Conservation (phyloP, 208 protist genomes). For the Leishmania amazonensis region DNA sequence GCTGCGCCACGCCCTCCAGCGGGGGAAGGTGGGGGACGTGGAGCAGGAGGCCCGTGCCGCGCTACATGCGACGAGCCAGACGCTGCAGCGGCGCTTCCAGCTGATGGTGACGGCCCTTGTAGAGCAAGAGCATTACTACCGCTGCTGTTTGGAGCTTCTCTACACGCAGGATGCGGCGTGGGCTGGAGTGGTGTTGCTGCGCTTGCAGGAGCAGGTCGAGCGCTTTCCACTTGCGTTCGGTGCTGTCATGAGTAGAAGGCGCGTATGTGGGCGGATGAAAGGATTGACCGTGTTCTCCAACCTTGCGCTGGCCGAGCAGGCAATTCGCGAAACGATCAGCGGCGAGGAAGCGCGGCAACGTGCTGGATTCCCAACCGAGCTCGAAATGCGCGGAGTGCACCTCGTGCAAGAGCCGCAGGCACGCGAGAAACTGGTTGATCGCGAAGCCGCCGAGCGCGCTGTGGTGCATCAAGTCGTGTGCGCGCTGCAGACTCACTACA, state of each 20-base stretch:
- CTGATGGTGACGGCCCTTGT: slow-evolving; percentile 24
- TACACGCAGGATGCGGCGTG: slow-evolving; percentile 36
- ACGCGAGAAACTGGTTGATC: slow-evolving; percentile 11
- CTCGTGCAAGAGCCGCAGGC: slow-evolving; percentile 14
- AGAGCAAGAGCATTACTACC: slow-evolving; percentile 44
- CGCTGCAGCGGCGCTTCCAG: slow-evolving; percentile 13
- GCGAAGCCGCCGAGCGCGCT: slow-evolving; percentile 8
- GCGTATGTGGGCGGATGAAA: slow-evolving; percentile 45
- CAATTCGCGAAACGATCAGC: slow-evolving; percentile 16
- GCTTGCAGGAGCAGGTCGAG: slow-evolving; percentile 41
- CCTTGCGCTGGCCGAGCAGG: slow-evolving; percentile 34
- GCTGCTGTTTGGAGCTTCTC: slow-evolving; percentile 39
- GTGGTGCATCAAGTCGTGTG: slow-evolving; percentile 19
- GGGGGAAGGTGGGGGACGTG: slow-evolving; percentile 11
- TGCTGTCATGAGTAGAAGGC: slow-evolving; percentile 38
- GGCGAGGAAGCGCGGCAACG: slow-evolving; percentile 21
- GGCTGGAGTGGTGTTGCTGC: slow-evolving; percentile 35
- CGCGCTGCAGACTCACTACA: slow-evolving; percentile 36
- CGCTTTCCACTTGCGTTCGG: slow-evolving; percentile 63
- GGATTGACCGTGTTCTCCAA: slow-evolving; percentile 48
- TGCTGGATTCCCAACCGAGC: slow-evolving; percentile 4
- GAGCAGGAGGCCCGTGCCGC: slow-evolving; percentile 41
- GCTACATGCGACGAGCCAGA: slow-evolving; percentile 28
- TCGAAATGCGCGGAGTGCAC: slow-evolving; percentile 1
- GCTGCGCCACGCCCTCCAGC: slow-evolving; percentile 9